A percentile compares a stretch with the other conserved stretches of the same genome.
These are phyloP conservation scores for Lachnellula suecica DNA, from an alignment of 2,329 filamentous ascomycete species.

Conservation along the genomic window DNA sequence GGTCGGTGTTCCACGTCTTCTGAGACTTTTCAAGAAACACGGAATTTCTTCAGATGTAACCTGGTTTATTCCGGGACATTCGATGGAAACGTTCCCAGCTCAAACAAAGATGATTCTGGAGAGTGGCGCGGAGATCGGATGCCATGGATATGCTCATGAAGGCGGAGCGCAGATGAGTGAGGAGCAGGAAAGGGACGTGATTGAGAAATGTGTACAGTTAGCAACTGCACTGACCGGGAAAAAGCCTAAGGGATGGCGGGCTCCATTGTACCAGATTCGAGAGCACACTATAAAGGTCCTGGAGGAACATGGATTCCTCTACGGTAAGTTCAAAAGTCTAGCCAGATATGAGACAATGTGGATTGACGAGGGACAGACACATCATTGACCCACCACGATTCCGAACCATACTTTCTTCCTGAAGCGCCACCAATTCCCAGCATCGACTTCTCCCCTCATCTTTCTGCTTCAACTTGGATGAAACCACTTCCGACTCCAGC, in stretches of 20 bases:
- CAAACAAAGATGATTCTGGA: slow-evolving; percentile 49
- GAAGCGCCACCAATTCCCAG: slow-evolving; percentile 37
- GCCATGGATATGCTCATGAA: slow-evolving; percentile 29
- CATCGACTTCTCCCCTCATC: slow-evolving; percentile 38
- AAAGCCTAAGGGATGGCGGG: slow-evolving; percentile 48
- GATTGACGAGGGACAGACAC: slow-evolving; percentile 36
- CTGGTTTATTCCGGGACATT: slow-evolving; percentile 62
- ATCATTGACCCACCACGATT: slow-evolving; percentile 49
- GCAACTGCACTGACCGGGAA: slow-evolving; percentile 43
- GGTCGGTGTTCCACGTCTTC: slow-evolving; percentile 55
- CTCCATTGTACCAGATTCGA: slow-evolving; percentile 49
- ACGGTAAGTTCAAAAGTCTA: slow-evolving; percentile 26
- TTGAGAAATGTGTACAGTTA: slow-evolving; percentile 46
- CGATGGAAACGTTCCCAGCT: slow-evolving; percentile 54
- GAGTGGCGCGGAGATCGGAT: slow-evolving; percentile 51
- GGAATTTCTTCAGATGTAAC: slow-evolving; percentile 51
- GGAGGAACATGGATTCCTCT: slow-evolving; percentile 48
- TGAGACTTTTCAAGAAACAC: slow-evolving; percentile 52
- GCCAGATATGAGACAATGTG: not conserved
- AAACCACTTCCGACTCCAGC: slow-evolving; percentile 36
- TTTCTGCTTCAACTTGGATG: slow-evolving; percentile 45
- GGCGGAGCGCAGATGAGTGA: slow-evolving; percentile 44
- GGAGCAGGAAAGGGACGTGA: slow-evolving; percentile 48
- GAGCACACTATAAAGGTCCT: slow-evolving; percentile 48
- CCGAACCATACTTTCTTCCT: slow-evolving; percentile 47